These are phyloP conservation scores for Microdochium nivale DNA, from an alignment of 2,329 filamentous ascomycete species.

Conservation along the genomic window DNA sequence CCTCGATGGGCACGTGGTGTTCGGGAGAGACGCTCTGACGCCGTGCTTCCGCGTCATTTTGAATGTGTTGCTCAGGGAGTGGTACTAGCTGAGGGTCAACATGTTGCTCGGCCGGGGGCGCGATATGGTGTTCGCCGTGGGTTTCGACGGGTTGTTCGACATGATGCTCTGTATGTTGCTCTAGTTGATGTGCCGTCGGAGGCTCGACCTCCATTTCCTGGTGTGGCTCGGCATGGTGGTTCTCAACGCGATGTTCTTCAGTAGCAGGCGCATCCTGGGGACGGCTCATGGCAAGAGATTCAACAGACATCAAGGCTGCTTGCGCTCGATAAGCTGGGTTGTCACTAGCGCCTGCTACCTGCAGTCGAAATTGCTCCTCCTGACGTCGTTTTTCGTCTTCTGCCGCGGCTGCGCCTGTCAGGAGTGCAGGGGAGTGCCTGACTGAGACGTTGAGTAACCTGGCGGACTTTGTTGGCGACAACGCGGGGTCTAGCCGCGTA, in stretches of 20 bases:
- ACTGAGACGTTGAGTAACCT: constrained; percentile 34
- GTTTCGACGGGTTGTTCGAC: background rate
- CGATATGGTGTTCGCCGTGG: background rate
- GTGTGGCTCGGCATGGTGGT: background rate
- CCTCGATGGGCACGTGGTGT: constrained; percentile 2
- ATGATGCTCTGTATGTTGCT: background rate
- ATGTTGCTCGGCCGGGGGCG: background rate
- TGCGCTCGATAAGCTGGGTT: constrained; percentile 46
- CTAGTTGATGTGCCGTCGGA: too few species aligned
- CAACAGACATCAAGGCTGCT: constrained; percentile 44
- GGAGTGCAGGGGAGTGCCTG: constrained; percentile 33
- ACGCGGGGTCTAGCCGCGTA: constrained; percentile 24
- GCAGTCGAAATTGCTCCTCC: constrained; percentile 33
- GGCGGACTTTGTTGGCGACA: constrained; percentile 46
- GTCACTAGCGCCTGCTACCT: constrained; percentile 37
- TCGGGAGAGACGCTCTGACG: constrained; percentile 11
- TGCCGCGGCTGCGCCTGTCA: constrained; percentile 45
- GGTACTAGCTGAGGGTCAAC: background rate
- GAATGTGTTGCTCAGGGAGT: background rate
- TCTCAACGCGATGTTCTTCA: background rate
- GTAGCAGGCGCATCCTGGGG: constrained; percentile 37
- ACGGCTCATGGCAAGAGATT: constrained; percentile 44
- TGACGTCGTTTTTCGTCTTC: constrained; percentile 43
- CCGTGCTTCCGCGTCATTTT: background rate
- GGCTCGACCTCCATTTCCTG: background rate